Base-by-base conservation (phyloP, 2,329 filamentous ascomycete species). In the Fusarium buharicum region DNA sequence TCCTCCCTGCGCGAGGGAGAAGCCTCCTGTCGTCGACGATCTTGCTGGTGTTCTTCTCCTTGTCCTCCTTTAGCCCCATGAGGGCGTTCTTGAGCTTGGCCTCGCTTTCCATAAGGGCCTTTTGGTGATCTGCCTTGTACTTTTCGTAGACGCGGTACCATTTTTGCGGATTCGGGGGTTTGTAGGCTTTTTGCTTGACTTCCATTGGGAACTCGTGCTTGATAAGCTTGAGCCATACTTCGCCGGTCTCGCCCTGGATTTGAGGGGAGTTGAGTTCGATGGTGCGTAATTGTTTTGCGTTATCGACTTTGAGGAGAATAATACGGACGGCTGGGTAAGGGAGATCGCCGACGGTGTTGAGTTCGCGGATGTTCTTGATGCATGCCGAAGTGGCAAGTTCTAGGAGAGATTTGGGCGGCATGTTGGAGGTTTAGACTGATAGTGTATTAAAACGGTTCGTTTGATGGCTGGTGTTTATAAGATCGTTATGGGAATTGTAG, bases 171-270 rank as follows among this genome's bases (percentile, higher is more conserved):
- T 91, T 83, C 51, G 82, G 82, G 0, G 91, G 90, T 20, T 86
- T 79, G 66, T 88, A 85, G 22, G 86, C 84, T 71, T 90, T 86
- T 40, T 79, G 78, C 37, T 87, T 81, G 62, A 78, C 76, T 74
- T 87, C 89, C 52, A 85, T 78, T 2, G 87, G 87, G 60, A 97
- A 91, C 69, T 97, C 88, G 43, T 87, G 86, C 47, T 86, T 84
- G 74, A 98, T 95, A 70, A 97, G 85, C 24, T 85, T 84, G 37
- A 86, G 77, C 94, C 94, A 97, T 59, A 94, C 79, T 67, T 93
- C 90, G 17, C 79, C 83, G 34, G 88, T 88, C 52, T 90, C 81
- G 33, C 86, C 86, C 59, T 85, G 81, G 47, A 97, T 83, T 63
- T 96, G 91, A 0, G 92, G 91, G 6, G 89, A 93, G 71, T 88